Evolutionary conservation across 805 yeast genomes (phyloP), one percentile per base, ranked within the genome.

Genomic region (Yarrowia porcina): DNA sequence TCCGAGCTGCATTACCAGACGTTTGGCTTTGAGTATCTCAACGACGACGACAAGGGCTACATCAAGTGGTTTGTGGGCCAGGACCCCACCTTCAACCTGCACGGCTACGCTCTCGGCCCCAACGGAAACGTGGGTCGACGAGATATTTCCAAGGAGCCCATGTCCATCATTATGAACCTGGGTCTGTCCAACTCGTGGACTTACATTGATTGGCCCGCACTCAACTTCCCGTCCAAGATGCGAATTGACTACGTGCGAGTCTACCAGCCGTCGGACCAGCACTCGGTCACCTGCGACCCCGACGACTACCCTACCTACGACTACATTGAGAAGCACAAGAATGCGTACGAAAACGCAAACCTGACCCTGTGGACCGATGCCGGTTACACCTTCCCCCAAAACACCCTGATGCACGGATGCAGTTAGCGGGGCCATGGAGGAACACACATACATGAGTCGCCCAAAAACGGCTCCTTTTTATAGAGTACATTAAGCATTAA

Each of bases 181-280:
- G 99, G 97, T 79, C 77, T 93, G 61, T 92, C 97, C 15, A 88
- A 86, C 70, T 88, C 85, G 65, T 93, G 98, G 98, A 89, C 94
- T 8, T 90, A 89, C 74, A 93, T 93, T 66, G 93, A 91, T 76
- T 93, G 97, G 97, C 83, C 85, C 45, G 72, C 72, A 20, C 77
- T 91, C 64, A 75, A 76, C 49, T 93, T 93, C 82, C 99, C 99
- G 1, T 82, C 82, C 13, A 80, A 82, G 1, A 79, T 92, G 85
- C 78, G 83, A 64, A 76, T 93, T 47, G 97, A 93, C 73, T 89
- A 88, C 69, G 96, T 93, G 33, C 84, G 99, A 69, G 71, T 93
- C n/a, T 93, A 94, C 74, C 99, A 93, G 77, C 97, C 97, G 1
- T 71, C 77, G 36, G 85, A 83, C 68, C 75, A 79, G 11, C 74